phyloP scores from a whole-genome alignment of 805 yeast species.

The Wickerhamomyces alni region DNA sequence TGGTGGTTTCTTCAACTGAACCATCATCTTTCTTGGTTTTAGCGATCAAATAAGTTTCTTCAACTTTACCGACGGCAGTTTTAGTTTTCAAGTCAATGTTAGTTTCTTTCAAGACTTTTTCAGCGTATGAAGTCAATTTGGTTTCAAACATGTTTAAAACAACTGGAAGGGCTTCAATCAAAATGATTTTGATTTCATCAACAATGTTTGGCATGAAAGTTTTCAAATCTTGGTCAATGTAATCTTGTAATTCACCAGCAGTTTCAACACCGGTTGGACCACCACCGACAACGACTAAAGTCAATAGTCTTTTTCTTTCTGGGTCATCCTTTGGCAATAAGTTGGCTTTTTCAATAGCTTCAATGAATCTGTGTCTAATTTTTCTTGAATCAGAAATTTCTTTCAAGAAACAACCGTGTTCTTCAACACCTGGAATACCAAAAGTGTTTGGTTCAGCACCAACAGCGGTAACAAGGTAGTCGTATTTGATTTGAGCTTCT shows the following conservation, averaged over 20 bases:
- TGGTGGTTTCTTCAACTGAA: slow-evolving; percentile 41
- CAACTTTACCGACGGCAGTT: slow-evolving; percentile 87
- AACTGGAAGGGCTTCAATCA: slow-evolving; percentile 88
- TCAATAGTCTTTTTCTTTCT: slow-evolving; percentile 80
- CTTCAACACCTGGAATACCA: slow-evolving; percentile 86
- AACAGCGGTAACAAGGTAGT: slow-evolving; percentile 82
- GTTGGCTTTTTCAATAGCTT: slow-evolving; percentile 84
- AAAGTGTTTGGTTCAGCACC: slow-evolving; percentile 94
- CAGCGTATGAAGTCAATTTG: slow-evolving; percentile 38
- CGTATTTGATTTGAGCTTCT: slow-evolving; percentile 51
- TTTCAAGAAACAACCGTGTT: slow-evolving; percentile 81
- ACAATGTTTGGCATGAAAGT: slow-evolving; percentile 87
- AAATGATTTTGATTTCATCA: slow-evolving; percentile 74
- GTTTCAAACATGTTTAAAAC: slow-evolving; percentile 55
- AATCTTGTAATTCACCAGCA: slow-evolving; percentile 94
- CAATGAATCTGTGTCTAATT: slow-evolving; percentile 77
- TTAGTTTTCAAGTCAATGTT: slow-evolving; percentile 74
- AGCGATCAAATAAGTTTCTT: slow-evolving; percentile 64
- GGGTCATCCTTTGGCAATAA: slow-evolving; percentile 70
- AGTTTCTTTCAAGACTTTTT: slow-evolving; percentile 34
- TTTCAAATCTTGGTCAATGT: slow-evolving; percentile 82
- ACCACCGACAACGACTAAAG: slow-evolving; percentile 91
- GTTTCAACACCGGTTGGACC: slow-evolving; percentile 98
- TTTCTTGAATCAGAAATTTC: slow-evolving; percentile 83
- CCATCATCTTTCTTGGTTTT: slow-evolving; percentile 72